phyloP scores from a whole-genome alignment of 106 monocot genomes.

The Allium cepa region DNA sequence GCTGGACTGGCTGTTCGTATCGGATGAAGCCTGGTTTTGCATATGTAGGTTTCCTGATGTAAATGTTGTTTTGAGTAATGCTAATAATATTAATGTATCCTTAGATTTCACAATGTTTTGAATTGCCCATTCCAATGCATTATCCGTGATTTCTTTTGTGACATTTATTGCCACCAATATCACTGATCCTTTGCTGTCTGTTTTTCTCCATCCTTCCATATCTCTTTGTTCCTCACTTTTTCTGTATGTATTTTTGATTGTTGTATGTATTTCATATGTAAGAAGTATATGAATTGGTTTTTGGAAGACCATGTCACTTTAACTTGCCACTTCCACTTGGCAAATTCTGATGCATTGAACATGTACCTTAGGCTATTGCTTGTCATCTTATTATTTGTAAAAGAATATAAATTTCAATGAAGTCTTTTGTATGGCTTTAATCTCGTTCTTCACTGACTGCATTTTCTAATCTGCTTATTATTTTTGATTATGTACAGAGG shows the following conservation, averaged over 20 bases:
- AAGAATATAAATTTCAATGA: not conserved
- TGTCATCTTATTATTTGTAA: not conserved
- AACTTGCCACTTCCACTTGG: not conserved
- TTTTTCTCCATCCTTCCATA: conserved; percentile 6
- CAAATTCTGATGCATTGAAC: not conserved
- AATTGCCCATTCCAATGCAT: conserved; percentile 16
- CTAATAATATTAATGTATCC: conserved; percentile 12
- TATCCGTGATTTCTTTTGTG: conserved; percentile 11
- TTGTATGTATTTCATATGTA: not conserved
- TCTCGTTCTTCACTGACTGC: not conserved
- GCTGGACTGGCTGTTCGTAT: not conserved
- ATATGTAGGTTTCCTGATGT: conserved; percentile 2
- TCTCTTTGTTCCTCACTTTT: not conserved
- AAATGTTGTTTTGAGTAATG: not conserved
- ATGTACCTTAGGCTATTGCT: not conserved
- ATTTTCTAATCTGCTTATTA: not conserved
- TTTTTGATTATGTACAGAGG: not conserved
- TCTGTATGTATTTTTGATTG: not conserved
- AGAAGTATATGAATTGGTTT: not conserved
- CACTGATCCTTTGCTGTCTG: not conserved
- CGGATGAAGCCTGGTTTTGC: not conserved
- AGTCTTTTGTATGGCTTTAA: not conserved
- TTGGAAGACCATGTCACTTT: conserved; percentile 1
- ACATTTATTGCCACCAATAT: conserved; percentile 16
- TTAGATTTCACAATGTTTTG: conserved; percentile 7